Conservation (phyloP, 768 basidiomycete genomes). For the Mycena latifolia region DNA sequence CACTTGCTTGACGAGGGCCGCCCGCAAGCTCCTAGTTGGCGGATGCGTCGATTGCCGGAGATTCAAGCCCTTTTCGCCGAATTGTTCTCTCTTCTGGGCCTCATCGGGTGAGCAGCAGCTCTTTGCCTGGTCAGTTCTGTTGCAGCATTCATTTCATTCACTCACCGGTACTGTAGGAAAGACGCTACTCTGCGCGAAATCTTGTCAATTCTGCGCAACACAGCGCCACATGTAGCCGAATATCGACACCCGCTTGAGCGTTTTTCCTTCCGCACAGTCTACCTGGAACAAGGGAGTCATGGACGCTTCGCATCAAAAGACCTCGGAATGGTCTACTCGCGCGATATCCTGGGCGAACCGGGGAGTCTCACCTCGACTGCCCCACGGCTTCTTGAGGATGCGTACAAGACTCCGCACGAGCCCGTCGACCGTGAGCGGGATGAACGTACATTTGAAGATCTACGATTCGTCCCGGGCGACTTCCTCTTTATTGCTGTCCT, state of each 20-base stretch:
- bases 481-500: constrained; percentile 81
- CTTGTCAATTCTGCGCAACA: constrained; percentile 79
- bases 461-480: constrained; percentile 86
- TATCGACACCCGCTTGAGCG: constrained; percentile 86
- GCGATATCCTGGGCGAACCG: constrained; percentile 87
- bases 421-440: constrained; percentile 64
- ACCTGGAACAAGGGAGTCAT: constrained; percentile 78
- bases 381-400: constrained; percentile 70
- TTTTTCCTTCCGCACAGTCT: constrained; percentile 85
- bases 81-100: too few species aligned
- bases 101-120: constrained; percentile 88
- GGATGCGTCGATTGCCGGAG: too few species aligned
- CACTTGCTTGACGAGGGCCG: too few species aligned
- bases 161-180: constrained; percentile 62
- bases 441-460: constrained; percentile 82
- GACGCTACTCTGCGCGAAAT: constrained; percentile 87
- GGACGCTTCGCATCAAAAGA: constrained; percentile 84
- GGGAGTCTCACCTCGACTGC: constrained; percentile 70
- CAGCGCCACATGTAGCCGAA: constrained; percentile 75
- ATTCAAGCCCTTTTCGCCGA: too few species aligned
- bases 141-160: not conserved
- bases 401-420: constrained; percentile 48
- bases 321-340: constrained; percentile 84
- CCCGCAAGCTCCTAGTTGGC: too few species aligned
- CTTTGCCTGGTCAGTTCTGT: constrained; percentile 75